Conservation (phyloP, 352 stramenopile genomes). For the Phytopythium montanum region DNA sequence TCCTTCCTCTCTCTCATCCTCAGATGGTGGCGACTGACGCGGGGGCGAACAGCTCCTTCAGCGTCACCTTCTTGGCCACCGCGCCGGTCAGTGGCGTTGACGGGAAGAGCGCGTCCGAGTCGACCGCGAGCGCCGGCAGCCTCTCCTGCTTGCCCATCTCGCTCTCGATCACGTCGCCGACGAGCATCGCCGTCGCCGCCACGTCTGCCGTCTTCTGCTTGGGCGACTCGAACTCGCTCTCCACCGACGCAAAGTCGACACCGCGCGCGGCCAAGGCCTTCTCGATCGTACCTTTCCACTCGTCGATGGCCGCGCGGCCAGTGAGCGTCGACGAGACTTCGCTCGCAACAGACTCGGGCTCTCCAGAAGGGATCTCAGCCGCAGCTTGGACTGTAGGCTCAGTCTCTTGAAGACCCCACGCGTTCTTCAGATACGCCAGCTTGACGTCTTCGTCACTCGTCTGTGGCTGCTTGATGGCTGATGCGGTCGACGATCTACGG, state of each 20-base stretch:
- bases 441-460: slow-evolving; percentile 20
- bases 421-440: slow-evolving; percentile 20
- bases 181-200: slow-evolving; percentile 4
- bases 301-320: slow-evolving; percentile 21
- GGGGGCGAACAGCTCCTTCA: slow-evolving; percentile 41
- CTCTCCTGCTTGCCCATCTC: slow-evolving; percentile 10
- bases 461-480: slow-evolving; percentile 2
- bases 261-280: slow-evolving; percentile 14
- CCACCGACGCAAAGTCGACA: slow-evolving; percentile 38
- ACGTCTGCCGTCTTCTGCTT: slow-evolving; percentile 4
- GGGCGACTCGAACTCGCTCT: slow-evolving; percentile 20
- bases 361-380: background rate
- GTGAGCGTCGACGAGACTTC: background rate
- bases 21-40: slow-evolving; percentile 36
- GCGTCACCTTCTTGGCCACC: slow-evolving; percentile 27
- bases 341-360: background rate
- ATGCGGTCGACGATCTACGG: background rate
- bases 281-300: slow-evolving; percentile 32
- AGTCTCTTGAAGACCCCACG: background rate
- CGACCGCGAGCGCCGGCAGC: slow-evolving; percentile 16
- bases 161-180: background rate
- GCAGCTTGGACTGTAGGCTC: background rate
- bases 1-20: background rate
- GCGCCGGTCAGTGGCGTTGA: slow-evolving; percentile 17
- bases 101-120: slow-evolving; percentile 27